A percentile compares a stretch with the other conserved stretches of the same genome.
Conservation (phyloP, 73 alveolate species). For the Chromera velia region DNA sequence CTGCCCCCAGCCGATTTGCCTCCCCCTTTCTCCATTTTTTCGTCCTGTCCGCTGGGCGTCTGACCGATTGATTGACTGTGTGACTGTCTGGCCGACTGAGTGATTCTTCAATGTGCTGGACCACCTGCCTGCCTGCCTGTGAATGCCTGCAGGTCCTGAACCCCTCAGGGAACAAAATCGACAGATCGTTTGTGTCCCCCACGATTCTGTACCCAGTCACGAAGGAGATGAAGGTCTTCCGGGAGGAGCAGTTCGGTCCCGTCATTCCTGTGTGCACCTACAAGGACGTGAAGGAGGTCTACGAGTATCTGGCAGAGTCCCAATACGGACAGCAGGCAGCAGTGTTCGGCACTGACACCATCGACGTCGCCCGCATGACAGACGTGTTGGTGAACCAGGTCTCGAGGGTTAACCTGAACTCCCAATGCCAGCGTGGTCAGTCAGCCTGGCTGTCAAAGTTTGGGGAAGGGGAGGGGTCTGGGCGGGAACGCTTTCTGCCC, state of each 20-base stretch:
- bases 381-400: constrained; percentile 17
- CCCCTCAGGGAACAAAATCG: neutral
- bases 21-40: constrained; percentile 9
- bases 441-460: no score
- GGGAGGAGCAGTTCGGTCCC: constrained; percentile 33
- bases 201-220: constrained; percentile 22
- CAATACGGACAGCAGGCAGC: neutral
- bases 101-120: neutral
- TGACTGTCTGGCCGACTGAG: neutral
- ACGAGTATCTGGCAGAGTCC: neutral
- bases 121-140: neutral
- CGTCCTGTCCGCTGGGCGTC: constrained; percentile 4
- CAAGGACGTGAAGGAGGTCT: neutral
- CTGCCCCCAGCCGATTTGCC: no score
- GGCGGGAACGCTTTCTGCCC: no score
- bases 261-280: constrained; percentile 15
- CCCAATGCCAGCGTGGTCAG: constrained; percentile 20
- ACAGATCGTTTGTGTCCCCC: no score
- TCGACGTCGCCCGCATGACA: constrained; percentile 9
- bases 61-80: neutral
- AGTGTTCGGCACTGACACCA: neutral
- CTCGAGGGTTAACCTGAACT: constrained; percentile 23
- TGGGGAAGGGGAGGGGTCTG: no score
- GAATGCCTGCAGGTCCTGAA: neutral
- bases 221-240: constrained; percentile 30